Percentiles rank a stretch among this genome's conserved stretches.
These are phyloP conservation scores for Fusarium floridanum DNA, from an alignment of 2,329 filamentous ascomycete genomes.

Conservation along the genomic window DNA sequence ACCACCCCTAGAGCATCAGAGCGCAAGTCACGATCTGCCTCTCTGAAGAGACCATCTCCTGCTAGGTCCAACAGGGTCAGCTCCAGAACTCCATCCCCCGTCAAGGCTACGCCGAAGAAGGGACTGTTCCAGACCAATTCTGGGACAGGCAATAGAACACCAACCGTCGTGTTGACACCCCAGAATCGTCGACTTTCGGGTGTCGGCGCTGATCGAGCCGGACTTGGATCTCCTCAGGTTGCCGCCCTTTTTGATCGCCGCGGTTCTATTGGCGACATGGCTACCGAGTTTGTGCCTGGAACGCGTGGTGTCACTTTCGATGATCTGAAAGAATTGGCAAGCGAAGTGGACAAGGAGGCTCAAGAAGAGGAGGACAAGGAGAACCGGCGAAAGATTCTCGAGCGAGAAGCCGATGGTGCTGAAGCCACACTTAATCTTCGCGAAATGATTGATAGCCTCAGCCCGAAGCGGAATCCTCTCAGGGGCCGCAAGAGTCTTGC, in stretches of 20 bases:
- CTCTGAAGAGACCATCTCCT: constrained; percentile 33
- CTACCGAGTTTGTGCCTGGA: constrained; percentile 72
- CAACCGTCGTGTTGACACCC: constrained; percentile 71
- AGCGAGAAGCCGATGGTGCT: constrained; percentile 60
- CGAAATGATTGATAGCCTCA: constrained; percentile 83
- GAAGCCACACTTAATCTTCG: constrained; percentile 77
- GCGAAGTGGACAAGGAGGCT: constrained; percentile 71
- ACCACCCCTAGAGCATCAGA: constrained; percentile 22
- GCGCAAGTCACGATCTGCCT: constrained; percentile 34
- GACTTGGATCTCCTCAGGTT: constrained; percentile 81
- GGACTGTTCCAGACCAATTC: constrained; percentile 67
- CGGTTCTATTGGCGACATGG: constrained; percentile 77
- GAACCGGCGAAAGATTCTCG: constrained; percentile 67
- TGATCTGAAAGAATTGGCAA: constrained; percentile 72
- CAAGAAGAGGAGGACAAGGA: constrained; percentile 73
- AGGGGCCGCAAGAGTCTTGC: constrained; percentile 81
- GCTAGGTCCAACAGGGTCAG: constrained; percentile 22
- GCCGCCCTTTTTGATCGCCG: constrained; percentile 78
- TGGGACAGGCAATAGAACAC: constrained; percentile 69
- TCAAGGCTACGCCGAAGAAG: constrained; percentile 44
- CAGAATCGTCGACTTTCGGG: constrained; percentile 70
- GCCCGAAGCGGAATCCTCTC: constrained; percentile 77
- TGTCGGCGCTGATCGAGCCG: constrained; percentile 76
- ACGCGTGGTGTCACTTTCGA: constrained; percentile 70
- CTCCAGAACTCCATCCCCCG: constrained; percentile 43